Base-by-base conservation (phyloP, 140 eudicot genomes). In the Ambrosia hybrid region DNA sequence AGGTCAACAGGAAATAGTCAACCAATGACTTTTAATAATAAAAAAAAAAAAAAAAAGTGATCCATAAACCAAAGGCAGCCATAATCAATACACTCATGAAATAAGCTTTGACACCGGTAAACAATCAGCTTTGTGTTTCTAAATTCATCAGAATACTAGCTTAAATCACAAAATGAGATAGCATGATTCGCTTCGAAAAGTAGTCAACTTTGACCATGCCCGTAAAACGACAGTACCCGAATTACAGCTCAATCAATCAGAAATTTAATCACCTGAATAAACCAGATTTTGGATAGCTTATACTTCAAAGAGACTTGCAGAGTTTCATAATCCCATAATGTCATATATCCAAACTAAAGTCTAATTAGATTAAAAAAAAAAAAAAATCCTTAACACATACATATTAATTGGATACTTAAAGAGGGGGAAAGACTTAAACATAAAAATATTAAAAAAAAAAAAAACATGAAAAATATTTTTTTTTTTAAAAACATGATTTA, bases 241-340 rank as follows among this genome's bases (percentile, higher is more conserved):
- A 60, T 65, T 26, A 78, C 73, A 6, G 53, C 78, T 78, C 78
- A 78, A 72, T 72, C 51, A 48, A 65, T 49, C 21, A 16, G 10
- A 71, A 53, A 51, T 55, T 38, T 12, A n/a, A 17, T 14, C 33
- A 55, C 53, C 36, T 15, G 17, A 68, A 68, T 34, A 58, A 69
- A 30, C 75, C 36, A 68, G 57, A 3, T 17, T 68, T 56, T 38
- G 4, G 36, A 46, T 14, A 15, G 9, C 53, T 71, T 36, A 55
- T 41, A 58, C 11, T 57, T 57, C 74, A 67, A 57, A 46, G n/a
- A 57, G 51, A 38, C 16, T 71, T 52, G 21, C 51, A 70, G 9
- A 9, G 9, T 48, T 11, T 8, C 53, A 77, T 39, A 39, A 63
- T 57, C 62, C 33, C 43, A 56, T 53, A 79, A 59, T 67, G n/a